Evolutionary conservation across 108 stramenopile genomes (phyloP).

Genomic region (Cylindrotheca closterium): DNA sequence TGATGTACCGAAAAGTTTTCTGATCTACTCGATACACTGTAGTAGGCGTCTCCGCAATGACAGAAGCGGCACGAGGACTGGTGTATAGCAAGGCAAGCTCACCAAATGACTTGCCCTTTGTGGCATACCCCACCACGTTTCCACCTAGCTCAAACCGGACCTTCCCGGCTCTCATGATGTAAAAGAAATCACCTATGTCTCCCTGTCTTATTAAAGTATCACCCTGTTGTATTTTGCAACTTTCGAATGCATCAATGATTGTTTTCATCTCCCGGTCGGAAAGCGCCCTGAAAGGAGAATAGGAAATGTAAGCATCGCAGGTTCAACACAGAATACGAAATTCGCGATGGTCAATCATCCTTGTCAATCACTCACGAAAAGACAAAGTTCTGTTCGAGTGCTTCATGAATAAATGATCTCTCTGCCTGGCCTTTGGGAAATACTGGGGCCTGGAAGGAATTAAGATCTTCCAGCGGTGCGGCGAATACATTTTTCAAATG

Average conservation of each 20-base stretch:
- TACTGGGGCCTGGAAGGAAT: constrained; percentile 40
- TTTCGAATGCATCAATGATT: constrained; percentile 80
- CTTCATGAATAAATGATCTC: constrained; percentile 56
- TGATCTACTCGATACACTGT: constrained; percentile 88
- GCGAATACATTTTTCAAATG: constrained; percentile 53
- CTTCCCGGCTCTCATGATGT: constrained; percentile 64
- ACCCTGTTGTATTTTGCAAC: constrained; percentile 28
- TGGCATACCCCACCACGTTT: constrained; percentile 47
- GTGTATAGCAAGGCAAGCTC: constrained; percentile 84
- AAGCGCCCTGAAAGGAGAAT: constrained; percentile 16
- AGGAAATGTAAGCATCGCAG: too few relatives aligned
- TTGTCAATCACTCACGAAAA: constrained; percentile 43
- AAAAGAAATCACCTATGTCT: constrained; percentile 83
- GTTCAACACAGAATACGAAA: too few relatives aligned
- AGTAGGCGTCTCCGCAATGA: constrained; percentile 64
- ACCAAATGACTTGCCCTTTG: constrained; percentile 67
- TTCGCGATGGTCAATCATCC: too few relatives aligned
- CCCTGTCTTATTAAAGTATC: constrained; percentile 74
- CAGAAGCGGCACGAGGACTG: constrained; percentile 90
- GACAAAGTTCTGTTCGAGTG: constrained; percentile 66
- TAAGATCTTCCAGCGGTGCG: constrained; percentile 33
- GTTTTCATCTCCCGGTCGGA: constrained; percentile 61
- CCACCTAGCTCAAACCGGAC: constrained; percentile 27
- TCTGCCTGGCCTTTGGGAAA: constrained; percentile 59
- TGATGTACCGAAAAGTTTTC: constrained; percentile 74